phyloP scores from a whole-genome alignment of 2,329 filamentous ascomycete genomes.

The Penicillium sp. region DNA sequence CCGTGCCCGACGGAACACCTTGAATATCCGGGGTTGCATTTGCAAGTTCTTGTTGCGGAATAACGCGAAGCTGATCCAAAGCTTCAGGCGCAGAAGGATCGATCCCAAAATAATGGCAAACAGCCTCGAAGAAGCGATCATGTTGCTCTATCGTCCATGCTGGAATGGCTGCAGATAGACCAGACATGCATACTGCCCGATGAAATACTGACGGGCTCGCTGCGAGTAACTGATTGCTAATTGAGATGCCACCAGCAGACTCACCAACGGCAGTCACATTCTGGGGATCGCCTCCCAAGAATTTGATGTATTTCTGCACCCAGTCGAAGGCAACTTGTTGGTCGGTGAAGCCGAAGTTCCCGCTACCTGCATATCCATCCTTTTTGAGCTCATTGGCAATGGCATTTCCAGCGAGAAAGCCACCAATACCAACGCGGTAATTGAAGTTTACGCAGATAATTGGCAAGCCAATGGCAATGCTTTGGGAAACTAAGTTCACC shows the following conservation, averaged over 20 bases:
- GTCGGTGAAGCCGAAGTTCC: slow-evolving; percentile 45
- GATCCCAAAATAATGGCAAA: slow-evolving; percentile 23
- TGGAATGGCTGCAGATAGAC: slow-evolving; percentile 21
- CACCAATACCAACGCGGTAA: slow-evolving; percentile 28
- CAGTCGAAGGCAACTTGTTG: slow-evolving; percentile 35
- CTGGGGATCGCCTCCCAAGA: slow-evolving; percentile 34
- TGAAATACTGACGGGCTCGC: slow-evolving; percentile 21
- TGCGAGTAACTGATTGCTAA: slow-evolving; percentile 26
- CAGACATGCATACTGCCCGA: slow-evolving; percentile 28
- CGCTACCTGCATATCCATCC: slow-evolving; percentile 23
- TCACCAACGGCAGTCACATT: slow-evolving; percentile 33
- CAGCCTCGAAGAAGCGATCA: slow-evolving; percentile 19
- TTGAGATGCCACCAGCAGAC: slow-evolving; percentile 29
- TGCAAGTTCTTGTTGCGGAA: slow-evolving; percentile 26
- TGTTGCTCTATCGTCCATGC: slow-evolving; percentile 26
- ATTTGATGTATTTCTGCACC: slow-evolving; percentile 34
- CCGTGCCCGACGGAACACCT: slow-evolving; percentile 23
- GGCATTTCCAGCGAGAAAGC: slow-evolving; percentile 21
- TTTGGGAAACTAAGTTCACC: slow-evolving; percentile 27
- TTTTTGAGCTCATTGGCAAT: slow-evolving; percentile 17
- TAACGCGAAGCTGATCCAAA: slow-evolving; percentile 18
- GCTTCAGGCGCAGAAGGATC: slow-evolving; percentile 12
- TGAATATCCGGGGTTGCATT: slow-evolving; percentile 25
- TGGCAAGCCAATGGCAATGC: slow-evolving; percentile 20
- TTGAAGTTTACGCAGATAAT: slow-evolving; percentile 29